These are phyloP conservation scores for Hypoxylon subgilvum DNA, from an alignment of 495 filamentous ascomycete species.

Conservation along the genomic window DNA sequence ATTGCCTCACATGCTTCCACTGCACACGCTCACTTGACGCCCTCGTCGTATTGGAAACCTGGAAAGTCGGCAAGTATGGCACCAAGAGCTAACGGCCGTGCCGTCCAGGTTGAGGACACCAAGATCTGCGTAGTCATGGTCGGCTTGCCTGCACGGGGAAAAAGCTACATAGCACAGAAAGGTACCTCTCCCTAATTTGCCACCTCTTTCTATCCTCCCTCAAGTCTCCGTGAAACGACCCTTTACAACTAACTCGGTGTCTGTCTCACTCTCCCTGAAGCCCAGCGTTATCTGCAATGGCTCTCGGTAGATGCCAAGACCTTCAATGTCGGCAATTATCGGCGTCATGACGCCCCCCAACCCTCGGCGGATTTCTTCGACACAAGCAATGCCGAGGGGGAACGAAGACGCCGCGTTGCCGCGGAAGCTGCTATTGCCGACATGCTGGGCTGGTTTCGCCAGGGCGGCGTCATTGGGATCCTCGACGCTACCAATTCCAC, in stretches of 20 bases:
- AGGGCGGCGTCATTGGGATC: conserved; percentile 82
- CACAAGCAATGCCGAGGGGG: conserved; percentile 82
- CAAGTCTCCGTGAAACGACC: conserved; percentile 7
- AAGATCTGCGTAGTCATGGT: conserved; percentile 99
- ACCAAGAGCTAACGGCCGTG: conserved; percentile 54
- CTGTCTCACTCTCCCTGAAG: conserved; percentile 52
- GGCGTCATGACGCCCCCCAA: conserved; percentile 82
- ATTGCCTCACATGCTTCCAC: conserved; percentile 31
- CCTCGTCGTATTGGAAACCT: conserved; percentile 22
- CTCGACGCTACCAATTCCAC: conserved; percentile 96
- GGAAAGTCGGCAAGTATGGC: conserved; percentile 46
- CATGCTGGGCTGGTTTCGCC: conserved; percentile 88
- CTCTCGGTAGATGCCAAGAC: conserved; percentile 88
- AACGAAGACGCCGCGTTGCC: conserved; percentile 83
- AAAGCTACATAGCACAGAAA: conserved; percentile 96
- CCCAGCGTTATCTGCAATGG: conserved; percentile 94
- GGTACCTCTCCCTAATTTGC: conserved; percentile 58
- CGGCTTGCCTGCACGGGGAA: conserved; percentile 90
- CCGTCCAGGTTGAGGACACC: conserved; percentile 83
- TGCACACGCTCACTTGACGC: conserved; percentile 3
- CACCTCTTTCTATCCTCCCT: not conserved
- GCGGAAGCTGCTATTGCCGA: conserved; percentile 88
- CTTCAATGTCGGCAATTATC: conserved; percentile 97
- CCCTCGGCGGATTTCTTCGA: conserved; percentile 94
- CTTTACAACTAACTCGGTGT: no score